Evolutionary conservation across 306 rosid genomes (phyloP).

Genomic region (Acmispon strigosus): DNA sequence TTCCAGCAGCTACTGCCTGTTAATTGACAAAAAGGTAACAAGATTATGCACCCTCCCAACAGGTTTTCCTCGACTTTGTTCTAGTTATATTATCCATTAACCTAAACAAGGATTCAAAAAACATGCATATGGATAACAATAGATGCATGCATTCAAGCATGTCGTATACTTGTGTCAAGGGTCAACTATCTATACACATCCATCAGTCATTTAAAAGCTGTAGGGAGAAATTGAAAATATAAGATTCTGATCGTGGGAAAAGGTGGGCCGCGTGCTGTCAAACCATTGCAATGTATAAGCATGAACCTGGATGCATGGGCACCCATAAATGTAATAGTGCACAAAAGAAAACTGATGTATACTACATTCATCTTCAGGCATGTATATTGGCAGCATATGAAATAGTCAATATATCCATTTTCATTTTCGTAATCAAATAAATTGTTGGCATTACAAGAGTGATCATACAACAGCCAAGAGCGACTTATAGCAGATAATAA

Average conservation of each 20-base stretch:
- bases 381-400: neutral
- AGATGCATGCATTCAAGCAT: neutral
- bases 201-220: conserved; percentile 1
- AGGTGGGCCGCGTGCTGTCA: neutral
- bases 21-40: conserved; percentile 27
- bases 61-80: conserved; percentile 8
- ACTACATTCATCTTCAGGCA: neutral
- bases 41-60: neutral
- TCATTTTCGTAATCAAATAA: neutral
- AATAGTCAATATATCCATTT: neutral
- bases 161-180: neutral
- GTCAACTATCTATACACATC: neutral
- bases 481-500: conserved; percentile 1
- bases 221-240: neutral
- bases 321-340: neutral
- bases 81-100: neutral
- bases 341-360: neutral
- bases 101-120: neutral
- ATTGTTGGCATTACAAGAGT: neutral
- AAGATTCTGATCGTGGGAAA: neutral
- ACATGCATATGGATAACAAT: neutral
- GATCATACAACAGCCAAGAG: neutral
- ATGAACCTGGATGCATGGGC: neutral
- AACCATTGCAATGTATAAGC: neutral
- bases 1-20: conserved; percentile 97